phyloP scores from a whole-genome alignment of 148 eudicot species.

The Rhododendron ferrugineum region DNA sequence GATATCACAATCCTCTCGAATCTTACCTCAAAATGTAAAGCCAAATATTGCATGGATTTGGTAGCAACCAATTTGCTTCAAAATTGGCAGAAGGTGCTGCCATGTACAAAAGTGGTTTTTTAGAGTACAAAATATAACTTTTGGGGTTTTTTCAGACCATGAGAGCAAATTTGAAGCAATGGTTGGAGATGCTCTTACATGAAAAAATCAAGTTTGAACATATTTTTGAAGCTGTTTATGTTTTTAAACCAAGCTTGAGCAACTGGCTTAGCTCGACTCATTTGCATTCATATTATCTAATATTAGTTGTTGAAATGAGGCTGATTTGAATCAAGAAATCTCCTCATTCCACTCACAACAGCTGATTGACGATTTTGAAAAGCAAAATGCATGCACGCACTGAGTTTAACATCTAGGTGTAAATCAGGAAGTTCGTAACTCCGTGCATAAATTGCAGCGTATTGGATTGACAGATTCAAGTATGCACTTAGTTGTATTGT shows the following conservation, averaged over 20 bases:
- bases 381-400: neutral
- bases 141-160: too few species aligned
- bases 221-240: neutral
- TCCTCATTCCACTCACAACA: neutral
- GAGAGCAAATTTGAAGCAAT: too few species aligned
- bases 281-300: neutral
- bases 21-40: too few species aligned
- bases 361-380: neutral
- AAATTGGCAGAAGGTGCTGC: neutral
- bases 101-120: too few species aligned
- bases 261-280: neutral
- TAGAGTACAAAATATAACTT: too few species aligned
- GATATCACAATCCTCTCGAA: too few species aligned
- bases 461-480: neutral
- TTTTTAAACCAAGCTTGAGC: neutral
- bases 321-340: neutral
- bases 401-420: neutral
- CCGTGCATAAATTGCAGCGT: neutral
- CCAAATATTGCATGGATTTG: neutral
- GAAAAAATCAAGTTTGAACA: neutral
- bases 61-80: neutral
- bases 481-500: neutral
- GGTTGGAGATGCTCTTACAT: neutral
- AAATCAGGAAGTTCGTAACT: neutral
- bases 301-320: neutral